Evolutionary conservation across 768 basidiomycete species (phyloP).

Genomic region (Leccinum truebloodii): DNA sequence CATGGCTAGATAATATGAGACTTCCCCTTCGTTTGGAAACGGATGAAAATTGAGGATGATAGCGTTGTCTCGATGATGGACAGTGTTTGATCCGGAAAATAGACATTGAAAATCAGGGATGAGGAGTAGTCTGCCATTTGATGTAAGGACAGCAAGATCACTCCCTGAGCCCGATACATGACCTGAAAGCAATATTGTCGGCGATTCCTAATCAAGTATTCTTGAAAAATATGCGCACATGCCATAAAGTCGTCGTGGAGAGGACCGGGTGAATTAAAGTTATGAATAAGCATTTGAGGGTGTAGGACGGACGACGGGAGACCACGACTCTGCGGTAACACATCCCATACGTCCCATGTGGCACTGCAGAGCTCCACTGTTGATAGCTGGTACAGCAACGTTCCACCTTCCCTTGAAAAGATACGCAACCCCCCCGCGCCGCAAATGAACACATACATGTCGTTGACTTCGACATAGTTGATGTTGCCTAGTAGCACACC

Average conservation of each 20-base stretch:
- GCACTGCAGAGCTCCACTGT: constrained; percentile 38
- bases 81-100: constrained; percentile 25
- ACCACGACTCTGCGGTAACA: constrained; percentile 9
- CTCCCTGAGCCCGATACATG: constrained; percentile 52
- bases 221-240: constrained; percentile 18
- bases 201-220: not conserved
- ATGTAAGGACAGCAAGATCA: constrained; percentile 33
- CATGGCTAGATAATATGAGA: constrained; percentile 51
- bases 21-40: constrained; percentile 9
- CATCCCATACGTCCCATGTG: constrained; percentile 33
- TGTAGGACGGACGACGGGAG: constrained; percentile 15
- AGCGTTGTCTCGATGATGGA: constrained; percentile 43
- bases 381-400: constrained; percentile 44
- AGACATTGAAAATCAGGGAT: constrained; percentile 31
- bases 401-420: constrained; percentile 51
- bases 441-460: constrained; percentile 60
- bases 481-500: constrained; percentile 39
- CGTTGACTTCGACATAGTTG: constrained; percentile 66
- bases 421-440: constrained; percentile 49
- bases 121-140: constrained; percentile 28
- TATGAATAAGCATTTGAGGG: constrained; percentile 24
- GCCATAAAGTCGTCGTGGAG: constrained; percentile 25
- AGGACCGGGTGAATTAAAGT: constrained; percentile 4
- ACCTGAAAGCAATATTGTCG: constrained; percentile 20
- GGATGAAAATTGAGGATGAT: constrained; percentile 28